Base-by-base conservation (phyloP, 495 filamentous ascomycete genomes). In the Penicillium fimorum region DNA sequence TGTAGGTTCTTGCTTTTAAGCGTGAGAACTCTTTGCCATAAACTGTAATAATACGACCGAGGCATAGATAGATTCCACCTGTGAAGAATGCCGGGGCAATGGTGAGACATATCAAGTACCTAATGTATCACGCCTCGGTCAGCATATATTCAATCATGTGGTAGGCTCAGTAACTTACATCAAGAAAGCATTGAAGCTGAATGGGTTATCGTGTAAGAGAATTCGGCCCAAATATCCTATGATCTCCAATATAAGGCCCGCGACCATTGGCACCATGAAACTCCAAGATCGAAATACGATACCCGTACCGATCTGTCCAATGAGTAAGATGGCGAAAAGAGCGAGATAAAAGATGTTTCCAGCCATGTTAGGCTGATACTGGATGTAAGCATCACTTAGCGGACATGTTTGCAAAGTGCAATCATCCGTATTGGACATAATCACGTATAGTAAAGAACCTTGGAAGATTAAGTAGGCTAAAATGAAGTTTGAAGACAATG, bases 61-160 rank as follows among this genome's bases (percentile, higher is more conserved):
- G 74, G 66, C 75, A 81, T 27, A 85, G 68, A 62, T 86, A 86
- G 58, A 86, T 76, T 17, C 71, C 73, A 12, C 80, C 83, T 32
- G 75, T 73, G 56, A 85, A 66, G 62, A 86, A 81, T 52, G 81
- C 80, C 9, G 82, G 81, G 4, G 71, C 80, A 55, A 84, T 78
- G 8, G 80, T 84, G 9, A 84, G 69, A 43, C 59, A 65, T 59
- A 85, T 74, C 27, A 83, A 66, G 54, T 80, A 77, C 38, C 72
- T 77, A 43, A 35, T 48, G 10, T 4, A 15, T 44, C 17, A 53
- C 24, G 27, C 55, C 32, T 33, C 29, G 22, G 42, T 53, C 56
- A 54, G 54, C 25, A 35, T 51, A 40, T 6, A 20, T 24, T 41
- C 15, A 42, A 46, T 58, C 50, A 43, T 43, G 12, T 20, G 35